Evolutionary conservation across 1,284 basidiomycete species (phyloP).

Genomic region (Kwoniella shivajii): DNA sequence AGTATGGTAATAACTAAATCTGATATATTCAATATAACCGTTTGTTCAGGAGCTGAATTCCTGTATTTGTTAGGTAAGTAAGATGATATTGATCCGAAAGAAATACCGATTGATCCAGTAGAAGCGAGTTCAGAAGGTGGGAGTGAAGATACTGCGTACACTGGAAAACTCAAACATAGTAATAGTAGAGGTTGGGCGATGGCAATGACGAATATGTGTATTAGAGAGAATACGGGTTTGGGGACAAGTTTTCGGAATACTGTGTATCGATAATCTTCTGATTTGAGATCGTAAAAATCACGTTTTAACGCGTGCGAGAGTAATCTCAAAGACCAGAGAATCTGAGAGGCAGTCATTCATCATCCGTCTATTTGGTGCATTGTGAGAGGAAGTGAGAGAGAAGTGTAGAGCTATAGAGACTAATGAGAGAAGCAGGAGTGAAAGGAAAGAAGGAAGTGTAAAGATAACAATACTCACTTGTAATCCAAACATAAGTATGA

Average conservation of each 20-base stretch:
- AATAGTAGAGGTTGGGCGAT: constrained; percentile 61
- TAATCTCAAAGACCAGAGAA: constrained; percentile 68
- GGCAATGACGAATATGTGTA: constrained; percentile 77
- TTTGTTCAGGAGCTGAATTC: constrained; percentile 50
- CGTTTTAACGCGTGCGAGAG: constrained; percentile 82
- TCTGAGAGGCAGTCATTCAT: too few relatives aligned
- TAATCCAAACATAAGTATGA: constrained; percentile 68
- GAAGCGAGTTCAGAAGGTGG: constrained; percentile 56
- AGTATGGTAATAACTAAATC: constrained; percentile 66
- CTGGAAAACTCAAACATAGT: constrained; percentile 64
- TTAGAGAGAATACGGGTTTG: constrained; percentile 70
- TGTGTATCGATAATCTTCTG: constrained; percentile 90
- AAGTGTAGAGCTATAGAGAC: neutral
- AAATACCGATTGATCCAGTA: constrained; percentile 24
- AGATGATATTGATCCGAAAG: constrained; percentile 14
- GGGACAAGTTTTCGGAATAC: constrained; percentile 71
- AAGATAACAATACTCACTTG: constrained; percentile 54
- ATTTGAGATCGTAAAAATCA: constrained; percentile 68
- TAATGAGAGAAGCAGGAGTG: neutral
- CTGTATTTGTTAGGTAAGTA: constrained; percentile 16
- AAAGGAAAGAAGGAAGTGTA: constrained; percentile 27
- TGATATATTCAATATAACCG: constrained; percentile 58
- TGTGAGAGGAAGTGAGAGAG: too few relatives aligned
- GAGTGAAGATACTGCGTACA: constrained; percentile 43
- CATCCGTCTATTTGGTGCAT: too few relatives aligned